These are phyloP conservation scores for Colletotrichum sp. DNA, from an alignment of 2,329 filamentous ascomycete species.

Conservation along the genomic window DNA sequence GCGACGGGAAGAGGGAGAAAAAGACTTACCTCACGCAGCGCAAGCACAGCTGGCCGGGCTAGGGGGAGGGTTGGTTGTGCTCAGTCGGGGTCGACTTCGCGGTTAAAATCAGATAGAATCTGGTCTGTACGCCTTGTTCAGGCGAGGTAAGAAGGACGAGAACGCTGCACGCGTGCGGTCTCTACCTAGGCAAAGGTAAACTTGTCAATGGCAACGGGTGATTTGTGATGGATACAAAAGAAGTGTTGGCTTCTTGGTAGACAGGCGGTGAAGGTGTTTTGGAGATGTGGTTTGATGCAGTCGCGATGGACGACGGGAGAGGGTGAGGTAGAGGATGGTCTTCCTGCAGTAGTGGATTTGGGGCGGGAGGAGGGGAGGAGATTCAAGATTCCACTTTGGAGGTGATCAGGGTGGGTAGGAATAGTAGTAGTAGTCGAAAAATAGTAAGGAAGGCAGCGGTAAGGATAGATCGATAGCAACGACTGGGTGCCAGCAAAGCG, in stretches of 20 bases:
- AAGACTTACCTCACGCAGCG: constrained; percentile 77
- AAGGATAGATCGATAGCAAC: neutral
- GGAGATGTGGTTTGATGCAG: neutral
- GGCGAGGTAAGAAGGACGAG: constrained; percentile 27
- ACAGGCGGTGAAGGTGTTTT: neutral
- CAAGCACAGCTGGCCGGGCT: constrained; percentile 81
- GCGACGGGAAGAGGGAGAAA: neutral
- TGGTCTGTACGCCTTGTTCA: constrained; percentile 34
- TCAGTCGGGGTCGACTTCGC: constrained; percentile 54
- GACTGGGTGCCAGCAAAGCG: neutral
- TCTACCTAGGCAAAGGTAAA: constrained; percentile 22
- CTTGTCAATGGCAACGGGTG: constrained; percentile 14
- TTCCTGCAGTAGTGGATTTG: constrained; percentile 20
- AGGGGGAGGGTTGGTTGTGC: constrained; percentile 44
- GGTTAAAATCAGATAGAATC: constrained; percentile 21
- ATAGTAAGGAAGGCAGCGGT: neutral
- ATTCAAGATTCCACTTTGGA: constrained; percentile 23
- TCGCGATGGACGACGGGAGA: constrained; percentile 5
- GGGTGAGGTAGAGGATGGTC: neutral
- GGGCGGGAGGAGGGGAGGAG: constrained; percentile 15
- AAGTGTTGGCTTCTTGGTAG: constrained; percentile 3
- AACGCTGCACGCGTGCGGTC: constrained; percentile 3
- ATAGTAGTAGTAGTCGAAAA: neutral
- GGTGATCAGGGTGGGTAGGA: constrained; percentile 18
- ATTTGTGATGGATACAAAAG: neutral